Evolutionary conservation across 148 eudicot species (phyloP).

Genomic region (Vaccinium corymbosum): DNA sequence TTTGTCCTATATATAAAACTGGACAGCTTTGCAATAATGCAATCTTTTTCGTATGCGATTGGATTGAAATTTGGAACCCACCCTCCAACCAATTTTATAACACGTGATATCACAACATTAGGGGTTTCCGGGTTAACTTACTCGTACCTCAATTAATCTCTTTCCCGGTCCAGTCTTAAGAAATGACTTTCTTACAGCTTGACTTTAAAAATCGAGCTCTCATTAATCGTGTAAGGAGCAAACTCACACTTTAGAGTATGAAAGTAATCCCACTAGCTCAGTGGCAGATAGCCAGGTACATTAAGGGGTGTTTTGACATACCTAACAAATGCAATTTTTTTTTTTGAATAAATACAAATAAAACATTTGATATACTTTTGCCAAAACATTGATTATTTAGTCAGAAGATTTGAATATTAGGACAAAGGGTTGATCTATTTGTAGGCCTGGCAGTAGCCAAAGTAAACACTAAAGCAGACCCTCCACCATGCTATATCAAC

Average conservation of each 20-base stretch:
- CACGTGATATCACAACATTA: neutral
- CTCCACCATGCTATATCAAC: neutral
- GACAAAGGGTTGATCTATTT: neutral
- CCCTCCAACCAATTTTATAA: neutral
- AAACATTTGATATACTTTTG: too few relatives aligned
- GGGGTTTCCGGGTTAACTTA: too few relatives aligned
- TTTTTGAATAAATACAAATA: too few relatives aligned
- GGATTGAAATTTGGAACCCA: neutral
- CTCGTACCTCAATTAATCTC: too few relatives aligned
- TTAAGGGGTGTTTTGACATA: too few relatives aligned
- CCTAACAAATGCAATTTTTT: too few relatives aligned
- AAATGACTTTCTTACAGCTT: too few relatives aligned
- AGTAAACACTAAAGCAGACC: neutral
- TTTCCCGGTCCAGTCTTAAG: too few relatives aligned
- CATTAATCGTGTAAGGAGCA: too few relatives aligned
- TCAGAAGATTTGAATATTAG: neutral
- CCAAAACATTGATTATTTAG: too few relatives aligned
- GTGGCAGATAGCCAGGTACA: neutral
- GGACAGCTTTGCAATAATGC: neutral
- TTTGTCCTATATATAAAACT: neutral
- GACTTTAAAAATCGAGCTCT: too few relatives aligned
- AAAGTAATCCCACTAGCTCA: neutral
- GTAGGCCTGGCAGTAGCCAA: neutral
- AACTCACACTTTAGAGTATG: too few relatives aligned
- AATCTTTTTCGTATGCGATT: neutral